phyloP scores from a whole-genome alignment of 1,284 basidiomycete species.

The Puccinia hordei region DNA sequence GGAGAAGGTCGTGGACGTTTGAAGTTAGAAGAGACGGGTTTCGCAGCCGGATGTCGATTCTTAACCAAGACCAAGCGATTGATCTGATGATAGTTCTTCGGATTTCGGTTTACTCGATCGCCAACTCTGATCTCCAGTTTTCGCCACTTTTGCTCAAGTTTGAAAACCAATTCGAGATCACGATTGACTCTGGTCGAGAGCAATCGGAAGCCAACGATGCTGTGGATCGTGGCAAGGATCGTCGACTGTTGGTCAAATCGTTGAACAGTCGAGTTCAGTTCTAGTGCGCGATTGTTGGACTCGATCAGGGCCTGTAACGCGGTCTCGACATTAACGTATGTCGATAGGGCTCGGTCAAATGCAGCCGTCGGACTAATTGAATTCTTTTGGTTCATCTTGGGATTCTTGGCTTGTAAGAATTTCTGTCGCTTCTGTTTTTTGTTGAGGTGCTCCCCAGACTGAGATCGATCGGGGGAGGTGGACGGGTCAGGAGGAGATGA shows the following conservation, averaged over 20 bases:
- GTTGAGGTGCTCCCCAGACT: not conserved
- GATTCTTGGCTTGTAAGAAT: slow-evolving; percentile 36
- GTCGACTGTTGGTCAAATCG: slow-evolving; percentile 27
- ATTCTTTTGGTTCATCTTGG: slow-evolving; percentile 2
- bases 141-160: slow-evolving; percentile 11
- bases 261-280: slow-evolving; percentile 21
- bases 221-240: slow-evolving; percentile 6
- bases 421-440: slow-evolving; percentile 29
- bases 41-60: not conserved
- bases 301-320: slow-evolving; percentile 13
- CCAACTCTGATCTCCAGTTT: not conserved
- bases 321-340: slow-evolving; percentile 21
- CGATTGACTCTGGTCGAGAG: slow-evolving; percentile 40
- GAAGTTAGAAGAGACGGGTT: too few species aligned
- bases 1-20: not conserved
- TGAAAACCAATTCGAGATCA: slow-evolving; percentile 15
- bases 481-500: not conserved
- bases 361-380: not conserved
- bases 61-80: slow-evolving; percentile 2
- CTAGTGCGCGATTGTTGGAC: slow-evolving; percentile 27
- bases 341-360: slow-evolving; percentile 22
- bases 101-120: not conserved
- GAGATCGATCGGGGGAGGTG: not conserved
- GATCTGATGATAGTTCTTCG: slow-evolving; percentile 19
- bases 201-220: slow-evolving; percentile 18